Percentiles rank a stretch among this genome's conserved stretches.
Conservation (phyloP, 75 land plant genomes). For the Larix kaempferi region DNA sequence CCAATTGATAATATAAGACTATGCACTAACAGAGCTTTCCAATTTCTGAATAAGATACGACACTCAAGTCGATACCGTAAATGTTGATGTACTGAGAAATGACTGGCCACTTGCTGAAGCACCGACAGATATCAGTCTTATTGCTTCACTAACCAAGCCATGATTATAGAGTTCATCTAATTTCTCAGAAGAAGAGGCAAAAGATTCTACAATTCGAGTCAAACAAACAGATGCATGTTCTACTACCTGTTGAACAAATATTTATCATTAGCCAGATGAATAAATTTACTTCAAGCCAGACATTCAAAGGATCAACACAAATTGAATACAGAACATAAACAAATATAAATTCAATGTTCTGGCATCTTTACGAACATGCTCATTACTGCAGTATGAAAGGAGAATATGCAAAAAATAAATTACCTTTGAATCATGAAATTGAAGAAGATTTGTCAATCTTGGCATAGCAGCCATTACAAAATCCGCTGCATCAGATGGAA, state of each 20-base stretch:
- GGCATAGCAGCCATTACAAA: too few species aligned
- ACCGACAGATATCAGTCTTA: conserved; percentile 31
- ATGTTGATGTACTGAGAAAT: conserved; percentile 36
- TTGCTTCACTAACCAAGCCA: conserved; percentile 38
- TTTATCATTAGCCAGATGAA: too few species aligned
- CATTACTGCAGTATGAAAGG: neutral
- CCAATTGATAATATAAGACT: too few species aligned
- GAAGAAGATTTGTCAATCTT: too few species aligned
- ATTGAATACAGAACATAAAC: too few species aligned
- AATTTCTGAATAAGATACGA: too few species aligned
- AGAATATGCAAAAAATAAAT: neutral
- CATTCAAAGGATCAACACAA: too few species aligned
- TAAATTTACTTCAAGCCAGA: too few species aligned
- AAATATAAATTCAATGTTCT: too few species aligned
- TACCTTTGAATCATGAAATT: neutral
- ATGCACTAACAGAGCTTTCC: too few species aligned
- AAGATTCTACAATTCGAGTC: conserved; percentile 37
- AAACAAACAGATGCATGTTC: conserved; percentile 51
- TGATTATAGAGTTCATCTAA: conserved; percentile 55
- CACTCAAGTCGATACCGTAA: conserved; percentile 20
- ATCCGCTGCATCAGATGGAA: too few species aligned
- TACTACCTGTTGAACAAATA: conserved; percentile 31
- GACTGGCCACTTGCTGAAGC: conserved; percentile 7
- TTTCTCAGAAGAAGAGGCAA: conserved; percentile 36
- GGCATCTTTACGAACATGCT: too few species aligned